Base-by-base conservation (phyloP, 768 basidiomycete genomes). In the Amanita pallidorosea region DNA sequence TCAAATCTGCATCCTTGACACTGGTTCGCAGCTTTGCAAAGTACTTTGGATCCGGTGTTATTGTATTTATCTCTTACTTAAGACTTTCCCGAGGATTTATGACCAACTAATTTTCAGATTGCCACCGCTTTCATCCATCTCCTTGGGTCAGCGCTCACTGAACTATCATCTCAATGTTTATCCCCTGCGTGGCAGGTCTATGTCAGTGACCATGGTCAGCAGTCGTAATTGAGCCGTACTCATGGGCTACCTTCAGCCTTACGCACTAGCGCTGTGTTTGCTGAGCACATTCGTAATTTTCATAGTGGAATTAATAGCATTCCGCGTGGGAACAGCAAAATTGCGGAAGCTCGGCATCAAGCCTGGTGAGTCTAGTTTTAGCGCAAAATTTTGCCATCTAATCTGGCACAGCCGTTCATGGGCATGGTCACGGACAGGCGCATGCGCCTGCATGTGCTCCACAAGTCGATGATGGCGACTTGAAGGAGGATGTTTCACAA, bases 101-200 rank as follows among this genome's bases (percentile, higher is more conserved):
- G 11, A 15, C n/a, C 7, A 36, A 48, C 25, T 13, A 27, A 22
- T 23, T 1, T 9, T 29, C 56, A 89, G 87, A 85, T 96, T 52
- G 90, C 90, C 1, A 95, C 92, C 8, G 85, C 88, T 3, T 95
- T 89, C 63, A 88, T 90, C 33, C 88, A 92, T 64, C 74, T 95
- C 0, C 70, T 95, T 5, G 67, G 76, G 5, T 85, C 94, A 1
- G 94, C 80, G 0, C 67, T 89, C 43, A 79, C 79, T 9, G 87
- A 77, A 34, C 72, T 98, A 4, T 65, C 69, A 17, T 85, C 81
- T 0, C 68, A 74, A 7, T 97, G 94, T 64, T 71, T 97, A 20
- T 58, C 73, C 0, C 66, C 75, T 2, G 77, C 65, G 31, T 98
- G 95, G 94, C 61, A 60, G 0, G 65, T 69, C 52, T 96, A 94